phyloP scores from a whole-genome alignment of 345 rosid species.

The Salix dunnii region DNA sequence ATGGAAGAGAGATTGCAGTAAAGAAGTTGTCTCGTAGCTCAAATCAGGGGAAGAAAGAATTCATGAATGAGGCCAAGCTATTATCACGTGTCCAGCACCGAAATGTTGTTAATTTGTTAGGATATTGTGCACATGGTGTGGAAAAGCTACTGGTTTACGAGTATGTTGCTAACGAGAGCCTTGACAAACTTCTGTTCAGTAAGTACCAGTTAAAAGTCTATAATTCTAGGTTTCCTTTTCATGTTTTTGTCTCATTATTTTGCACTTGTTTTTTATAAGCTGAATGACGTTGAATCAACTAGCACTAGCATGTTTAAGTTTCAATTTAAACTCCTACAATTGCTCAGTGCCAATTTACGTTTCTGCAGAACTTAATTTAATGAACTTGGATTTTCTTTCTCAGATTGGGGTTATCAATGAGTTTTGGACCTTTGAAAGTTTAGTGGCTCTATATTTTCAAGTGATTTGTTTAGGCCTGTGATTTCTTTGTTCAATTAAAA shows the following conservation, averaged over 20 bases:
- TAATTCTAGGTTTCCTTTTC: neutral
- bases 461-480: neutral
- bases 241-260: neutral
- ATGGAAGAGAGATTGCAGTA: conserved; percentile 97
- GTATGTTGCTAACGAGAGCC: conserved; percentile 76
- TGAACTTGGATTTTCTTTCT: neutral
- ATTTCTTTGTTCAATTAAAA: neutral
- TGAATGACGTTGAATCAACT: neutral
- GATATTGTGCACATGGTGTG: conserved; percentile 72
- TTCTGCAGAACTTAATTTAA: neutral
- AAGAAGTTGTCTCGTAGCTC: conserved; percentile 78
- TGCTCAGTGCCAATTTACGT: neutral
- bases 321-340: neutral
- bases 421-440: neutral
- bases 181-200: conserved; percentile 93
- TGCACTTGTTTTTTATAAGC: neutral
- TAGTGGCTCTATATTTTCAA: neutral
- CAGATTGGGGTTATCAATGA: neutral
- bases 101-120: conserved; percentile 83
- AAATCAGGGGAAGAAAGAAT: conserved; percentile 82
- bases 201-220: conserved; percentile 29
- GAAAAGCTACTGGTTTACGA: conserved; percentile 95
- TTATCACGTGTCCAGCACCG: conserved; percentile 92
- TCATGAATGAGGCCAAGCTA: conserved; percentile 79
- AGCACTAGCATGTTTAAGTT: neutral